phyloP scores from a whole-genome alignment of 441 rosid genomes.

The Syzygium syzygioides region DNA sequence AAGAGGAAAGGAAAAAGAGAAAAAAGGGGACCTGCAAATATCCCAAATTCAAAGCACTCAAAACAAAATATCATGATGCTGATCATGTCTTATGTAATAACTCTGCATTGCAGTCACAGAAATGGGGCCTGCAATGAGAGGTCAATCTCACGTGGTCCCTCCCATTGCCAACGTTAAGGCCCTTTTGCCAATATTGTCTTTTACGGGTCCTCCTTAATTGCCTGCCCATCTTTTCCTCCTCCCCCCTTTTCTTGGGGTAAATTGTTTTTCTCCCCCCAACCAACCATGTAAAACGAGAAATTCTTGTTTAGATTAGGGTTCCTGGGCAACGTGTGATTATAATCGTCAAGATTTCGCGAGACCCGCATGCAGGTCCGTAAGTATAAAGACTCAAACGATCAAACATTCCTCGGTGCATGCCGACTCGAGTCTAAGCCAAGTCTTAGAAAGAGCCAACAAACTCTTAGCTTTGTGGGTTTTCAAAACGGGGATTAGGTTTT shows the following conservation, averaged over 20 bases:
- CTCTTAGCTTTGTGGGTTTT: neutral
- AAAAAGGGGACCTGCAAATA: neutral
- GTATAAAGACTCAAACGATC: neutral
- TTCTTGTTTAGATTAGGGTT: neutral
- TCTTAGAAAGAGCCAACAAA: neutral
- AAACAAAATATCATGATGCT: conserved; percentile 20
- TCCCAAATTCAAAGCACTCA: neutral
- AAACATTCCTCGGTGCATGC: neutral
- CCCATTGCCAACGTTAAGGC: neutral
- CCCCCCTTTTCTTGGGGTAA: neutral
- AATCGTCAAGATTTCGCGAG: neutral
- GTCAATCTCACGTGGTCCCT: conserved; percentile 28
- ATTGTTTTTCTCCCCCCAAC: neutral
- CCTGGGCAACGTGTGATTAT: neutral
- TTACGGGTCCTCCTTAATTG: neutral
- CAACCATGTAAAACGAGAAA: too few relatives aligned
- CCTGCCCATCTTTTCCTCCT: neutral
- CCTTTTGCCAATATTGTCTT: neutral
- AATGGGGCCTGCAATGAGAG: conserved; percentile 7
- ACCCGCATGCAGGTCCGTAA: neutral
- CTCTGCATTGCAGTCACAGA: conserved; percentile 20
- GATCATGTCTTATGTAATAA: conserved; percentile 35
- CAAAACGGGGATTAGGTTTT: neutral
- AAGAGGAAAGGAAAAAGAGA: neutral
- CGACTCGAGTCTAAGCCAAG: neutral